These are phyloP conservation scores for Pneumocystis sp. DNA, from an alignment of 1,139 yeast species.

Conservation along the genomic window DNA sequence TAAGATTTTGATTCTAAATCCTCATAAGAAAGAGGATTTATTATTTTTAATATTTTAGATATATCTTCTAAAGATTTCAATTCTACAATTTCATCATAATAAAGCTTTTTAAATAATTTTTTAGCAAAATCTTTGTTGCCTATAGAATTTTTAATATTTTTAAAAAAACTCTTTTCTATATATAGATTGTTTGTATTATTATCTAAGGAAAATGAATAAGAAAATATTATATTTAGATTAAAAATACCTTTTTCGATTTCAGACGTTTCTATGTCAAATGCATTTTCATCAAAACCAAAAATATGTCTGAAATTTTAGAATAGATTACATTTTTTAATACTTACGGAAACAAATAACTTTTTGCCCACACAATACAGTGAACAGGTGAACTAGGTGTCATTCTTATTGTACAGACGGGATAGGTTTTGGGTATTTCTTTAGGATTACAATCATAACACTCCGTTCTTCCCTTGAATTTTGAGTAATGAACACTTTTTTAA, in stretches of 20 bases:
- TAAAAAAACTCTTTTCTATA: conserved; percentile 63
- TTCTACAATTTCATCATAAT: conserved; percentile 57
- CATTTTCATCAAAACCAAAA: conserved; percentile 40
- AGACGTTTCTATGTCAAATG: conserved; percentile 21
- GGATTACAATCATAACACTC: conserved; percentile 91
- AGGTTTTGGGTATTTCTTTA: conserved; percentile 76
- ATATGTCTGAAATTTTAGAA: conserved; percentile 34
- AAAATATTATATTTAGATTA: neutral
- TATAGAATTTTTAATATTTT: conserved; percentile 38
- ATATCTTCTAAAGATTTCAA: conserved; percentile 55
- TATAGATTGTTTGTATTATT: conserved; percentile 52
- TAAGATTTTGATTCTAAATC: conserved; percentile 16
- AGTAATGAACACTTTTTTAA: neutral
- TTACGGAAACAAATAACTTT: conserved; percentile 55
- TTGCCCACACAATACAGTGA: conserved; percentile 97
- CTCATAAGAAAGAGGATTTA: conserved; percentile 40
- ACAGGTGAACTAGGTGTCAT: conserved; percentile 94
- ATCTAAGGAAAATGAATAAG: conserved; percentile 13
- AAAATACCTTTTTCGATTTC: conserved; percentile 40
- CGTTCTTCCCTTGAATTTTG: conserved; percentile 36
- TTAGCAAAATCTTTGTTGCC: conserved; percentile 26
- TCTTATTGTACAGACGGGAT: conserved; percentile 91
- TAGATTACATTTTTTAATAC: neutral
- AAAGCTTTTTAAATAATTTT: conserved; percentile 34
- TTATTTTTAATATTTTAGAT: conserved; percentile 61